Evolutionary conservation across 2,329 filamentous ascomycete genomes (phyloP).

Genomic region (Exophiala viscosa): DNA sequence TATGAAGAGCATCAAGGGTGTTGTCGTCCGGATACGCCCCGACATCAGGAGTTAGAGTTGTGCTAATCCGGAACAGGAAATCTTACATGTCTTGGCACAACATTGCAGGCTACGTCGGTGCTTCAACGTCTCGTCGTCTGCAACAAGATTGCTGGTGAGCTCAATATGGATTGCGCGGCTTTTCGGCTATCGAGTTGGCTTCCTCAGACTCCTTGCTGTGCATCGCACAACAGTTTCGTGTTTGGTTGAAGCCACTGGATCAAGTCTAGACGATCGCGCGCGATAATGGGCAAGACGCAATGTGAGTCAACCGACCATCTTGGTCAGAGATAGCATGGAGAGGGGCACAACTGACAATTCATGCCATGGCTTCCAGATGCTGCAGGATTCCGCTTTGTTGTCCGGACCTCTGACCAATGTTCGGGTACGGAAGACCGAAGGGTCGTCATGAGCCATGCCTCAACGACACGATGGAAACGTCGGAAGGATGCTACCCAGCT

Average conservation of each 20-base stretch:
- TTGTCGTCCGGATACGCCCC: too few species aligned
- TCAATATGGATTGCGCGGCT: too few species aligned
- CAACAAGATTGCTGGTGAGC: background rate
- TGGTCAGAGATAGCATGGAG: background rate
- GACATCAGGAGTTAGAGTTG: background rate
- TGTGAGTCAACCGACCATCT: background rate
- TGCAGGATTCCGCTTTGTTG: background rate
- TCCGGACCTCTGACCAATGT: background rate
- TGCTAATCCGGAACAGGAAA: conserved; percentile 1
- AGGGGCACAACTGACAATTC: background rate
- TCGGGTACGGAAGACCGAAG: background rate
- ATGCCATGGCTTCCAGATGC: background rate
- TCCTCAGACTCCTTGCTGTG: too few species aligned
- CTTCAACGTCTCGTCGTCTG: too few species aligned
- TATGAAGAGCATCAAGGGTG: background rate
- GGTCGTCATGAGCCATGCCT: background rate
- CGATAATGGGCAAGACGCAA: background rate
- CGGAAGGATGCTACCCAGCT: background rate
- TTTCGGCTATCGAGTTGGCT: too few species aligned
- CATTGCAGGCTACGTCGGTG: too few species aligned
- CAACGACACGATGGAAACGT: conserved; percentile 1
- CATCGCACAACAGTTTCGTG: too few species aligned
- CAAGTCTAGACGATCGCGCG: too few species aligned
- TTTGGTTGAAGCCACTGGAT: too few species aligned
- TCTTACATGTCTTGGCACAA: conserved; percentile 6